These are phyloP conservation scores for Bonia amplexicaulis DNA, from an alignment of 176 grass and related monocot species.

Conservation along the genomic window DNA sequence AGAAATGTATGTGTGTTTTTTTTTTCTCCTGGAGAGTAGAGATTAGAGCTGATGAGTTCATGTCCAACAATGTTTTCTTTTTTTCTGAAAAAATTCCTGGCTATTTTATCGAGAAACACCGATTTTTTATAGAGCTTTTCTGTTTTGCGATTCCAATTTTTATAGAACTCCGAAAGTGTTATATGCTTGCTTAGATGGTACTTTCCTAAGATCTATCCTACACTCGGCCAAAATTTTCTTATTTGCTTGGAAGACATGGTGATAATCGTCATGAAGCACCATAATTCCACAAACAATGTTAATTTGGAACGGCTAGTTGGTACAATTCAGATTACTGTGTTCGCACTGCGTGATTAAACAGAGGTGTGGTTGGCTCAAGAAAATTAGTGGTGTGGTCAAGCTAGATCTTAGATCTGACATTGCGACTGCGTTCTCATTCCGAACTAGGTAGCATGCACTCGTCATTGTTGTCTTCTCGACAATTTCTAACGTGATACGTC, in stretches of 20 bases:
- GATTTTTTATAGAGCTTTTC: neutral
- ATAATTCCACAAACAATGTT: neutral
- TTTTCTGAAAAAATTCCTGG: neutral
- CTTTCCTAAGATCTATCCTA: neutral
- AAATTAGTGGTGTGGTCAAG: neutral
- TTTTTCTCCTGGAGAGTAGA: too few species aligned
- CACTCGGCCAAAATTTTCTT: neutral
- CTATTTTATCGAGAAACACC: neutral
- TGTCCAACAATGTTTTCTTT: neutral
- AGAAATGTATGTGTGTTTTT: too few species aligned
- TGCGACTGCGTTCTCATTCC: neutral
- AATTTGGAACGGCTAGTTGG: neutral
- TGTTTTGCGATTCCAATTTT: neutral
- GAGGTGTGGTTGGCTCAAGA: neutral
- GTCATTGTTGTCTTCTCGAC: neutral
- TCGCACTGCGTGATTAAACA: neutral
- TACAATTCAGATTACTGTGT: neutral
- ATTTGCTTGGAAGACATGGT: neutral
- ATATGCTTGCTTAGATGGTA: neutral
- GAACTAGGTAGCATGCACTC: too few species aligned
- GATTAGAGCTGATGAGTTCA: too few species aligned
- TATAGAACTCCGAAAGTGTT: neutral
- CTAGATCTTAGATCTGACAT: neutral
- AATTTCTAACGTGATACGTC: slow-evolving; percentile 1
- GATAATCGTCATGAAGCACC: neutral